A percentile compares a stretch with the other conserved stretches of the same genome.
Evolutionary conservation across 495 filamentous ascomycete species (phyloP).

Genomic region (Terfezia boudieri): DNA sequence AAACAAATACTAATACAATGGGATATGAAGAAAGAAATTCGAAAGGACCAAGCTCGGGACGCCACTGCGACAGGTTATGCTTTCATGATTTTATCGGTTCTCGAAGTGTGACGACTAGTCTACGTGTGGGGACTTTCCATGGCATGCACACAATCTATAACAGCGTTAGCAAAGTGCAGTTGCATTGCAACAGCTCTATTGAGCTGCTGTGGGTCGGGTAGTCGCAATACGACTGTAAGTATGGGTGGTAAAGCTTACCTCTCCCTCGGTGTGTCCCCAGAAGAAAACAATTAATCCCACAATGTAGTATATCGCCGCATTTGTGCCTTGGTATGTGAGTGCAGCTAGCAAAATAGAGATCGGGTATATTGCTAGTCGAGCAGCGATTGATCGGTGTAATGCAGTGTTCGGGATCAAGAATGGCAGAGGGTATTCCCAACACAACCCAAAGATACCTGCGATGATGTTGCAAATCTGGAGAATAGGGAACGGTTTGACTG

Average conservation of each 20-base stretch:
- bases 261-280: conserved; percentile 92
- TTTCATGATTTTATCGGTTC: background rate
- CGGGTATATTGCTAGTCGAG: conserved; percentile 63
- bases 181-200: background rate
- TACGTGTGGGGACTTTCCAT: conserved; percentile 13
- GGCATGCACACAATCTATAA: conserved; percentile 18
- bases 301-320: conserved; percentile 78
- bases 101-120: background rate
- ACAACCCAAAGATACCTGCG: conserved; percentile 54
- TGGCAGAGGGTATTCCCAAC: conserved; percentile 77
- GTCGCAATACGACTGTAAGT: no score
- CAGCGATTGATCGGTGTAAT: conserved; percentile 71
- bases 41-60: no score
- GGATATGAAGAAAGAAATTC: no score
- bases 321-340: conserved; percentile 78
- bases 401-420: conserved; percentile 37
- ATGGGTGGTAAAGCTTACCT: conserved; percentile 36
- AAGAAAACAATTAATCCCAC: conserved; percentile 78
- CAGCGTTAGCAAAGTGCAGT: no score
- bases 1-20: no score
- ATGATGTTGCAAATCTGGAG: conserved; percentile 93
- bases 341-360: conserved; percentile 49
- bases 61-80: no score
- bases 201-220: no score
- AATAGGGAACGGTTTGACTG: conserved; percentile 68